A percentile compares a stretch with the other conserved stretches of the same genome.
Conservation (phyloP, 371 early-diverging fungal genomes). For the Rhizopus arrhizus region DNA sequence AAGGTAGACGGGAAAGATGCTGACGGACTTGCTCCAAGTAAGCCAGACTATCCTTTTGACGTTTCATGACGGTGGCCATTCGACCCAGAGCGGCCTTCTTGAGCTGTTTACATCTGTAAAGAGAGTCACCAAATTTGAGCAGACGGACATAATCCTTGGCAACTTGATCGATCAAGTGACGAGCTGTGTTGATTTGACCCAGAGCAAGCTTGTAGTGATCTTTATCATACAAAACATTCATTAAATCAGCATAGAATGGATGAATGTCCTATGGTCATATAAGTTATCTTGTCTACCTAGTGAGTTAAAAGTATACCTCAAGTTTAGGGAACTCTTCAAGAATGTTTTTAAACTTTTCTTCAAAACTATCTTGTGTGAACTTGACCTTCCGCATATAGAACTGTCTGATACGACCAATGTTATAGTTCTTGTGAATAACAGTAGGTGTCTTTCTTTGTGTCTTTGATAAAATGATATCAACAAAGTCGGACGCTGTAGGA, state of each 20-base stretch:
- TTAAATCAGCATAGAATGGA: slow-evolving; percentile 99
- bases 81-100: slow-evolving; percentile 97
- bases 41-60: slow-evolving; percentile 97
- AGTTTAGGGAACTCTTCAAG: slow-evolving; percentile 98
- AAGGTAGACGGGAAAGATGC: slow-evolving; percentile 97
- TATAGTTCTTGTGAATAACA: slow-evolving; percentile 95
- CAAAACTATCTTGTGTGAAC: slow-evolving; percentile 98
- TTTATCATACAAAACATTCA: slow-evolving; percentile 99
- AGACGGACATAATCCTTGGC: slow-evolving; percentile 98
- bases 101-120: slow-evolving; percentile 99
- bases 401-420: slow-evolving; percentile 95
- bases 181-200: slow-evolving; percentile 98
- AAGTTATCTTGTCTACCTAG: too few relatives aligned
- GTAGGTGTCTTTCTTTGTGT: slow-evolving; percentile 99
- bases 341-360: slow-evolving; percentile 93
- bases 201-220: slow-evolving; percentile 99
- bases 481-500: slow-evolving; percentile 91
- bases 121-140: slow-evolving; percentile 99
- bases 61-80: slow-evolving; percentile 99
- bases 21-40: slow-evolving; percentile 99
- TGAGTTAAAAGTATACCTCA: slow-evolving; percentile 65
- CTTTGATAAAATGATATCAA: slow-evolving; percentile 98
- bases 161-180: slow-evolving; percentile 93
- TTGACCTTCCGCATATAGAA: slow-evolving; percentile 99
- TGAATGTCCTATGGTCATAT: slow-evolving; percentile 35